Conservation (phyloP, 257 asterid species). For the Thymus quinquecostatus region DNA sequence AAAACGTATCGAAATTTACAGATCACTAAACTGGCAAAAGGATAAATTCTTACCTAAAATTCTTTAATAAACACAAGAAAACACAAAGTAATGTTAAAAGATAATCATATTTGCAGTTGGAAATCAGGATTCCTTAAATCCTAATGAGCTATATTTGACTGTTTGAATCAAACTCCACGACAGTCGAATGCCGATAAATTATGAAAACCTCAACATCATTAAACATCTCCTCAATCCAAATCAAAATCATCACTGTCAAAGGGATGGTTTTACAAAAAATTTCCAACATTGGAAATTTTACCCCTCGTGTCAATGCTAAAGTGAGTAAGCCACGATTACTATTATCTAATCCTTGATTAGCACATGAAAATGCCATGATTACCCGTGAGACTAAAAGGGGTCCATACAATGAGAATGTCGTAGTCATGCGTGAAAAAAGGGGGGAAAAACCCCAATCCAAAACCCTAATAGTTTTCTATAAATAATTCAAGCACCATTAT, state of each 20-base stretch:
- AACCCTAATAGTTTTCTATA: slow-evolving; percentile 32
- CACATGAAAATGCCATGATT: slow-evolving; percentile 25
- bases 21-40: neutral
- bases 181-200: neutral
- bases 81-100: neutral
- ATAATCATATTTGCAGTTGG: slow-evolving; percentile 2
- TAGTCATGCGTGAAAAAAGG: slow-evolving; percentile 15
- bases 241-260: neutral
- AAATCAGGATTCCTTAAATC: slow-evolving; percentile 1
- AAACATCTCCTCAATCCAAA: neutral
- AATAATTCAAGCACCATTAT: slow-evolving; percentile 20
- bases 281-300: neutral
- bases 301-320: neutral
- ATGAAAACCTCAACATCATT: slow-evolving; percentile 5
- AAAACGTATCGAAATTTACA: slow-evolving; percentile 4
- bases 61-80: neutral
- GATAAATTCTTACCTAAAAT: neutral
- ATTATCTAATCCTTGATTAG: slow-evolving; percentile 13
- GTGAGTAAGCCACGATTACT: slow-evolving; percentile 3
- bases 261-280: neutral
- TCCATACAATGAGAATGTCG: slow-evolving; percentile 10
- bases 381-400: slow-evolving; percentile 15
- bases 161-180: slow-evolving; percentile 9
- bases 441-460: slow-evolving; percentile 26
- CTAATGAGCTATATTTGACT: slow-evolving; percentile 7